Base-by-base conservation (phyloP, 805 yeast species). In the Candida mattraensis region DNA sequence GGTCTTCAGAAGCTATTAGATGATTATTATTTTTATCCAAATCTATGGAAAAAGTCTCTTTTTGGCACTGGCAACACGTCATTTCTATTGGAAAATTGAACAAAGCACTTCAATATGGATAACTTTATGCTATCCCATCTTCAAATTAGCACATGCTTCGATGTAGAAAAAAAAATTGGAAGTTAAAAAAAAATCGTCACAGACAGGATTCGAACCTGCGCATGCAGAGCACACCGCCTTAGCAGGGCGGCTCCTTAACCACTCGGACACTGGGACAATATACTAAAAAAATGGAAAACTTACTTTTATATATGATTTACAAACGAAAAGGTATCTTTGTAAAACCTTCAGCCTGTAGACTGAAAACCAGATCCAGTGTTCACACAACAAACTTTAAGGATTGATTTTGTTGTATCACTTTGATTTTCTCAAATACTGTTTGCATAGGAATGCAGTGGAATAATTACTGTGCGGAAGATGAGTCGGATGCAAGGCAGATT, bases 171-270 rank as follows among this genome's bases (percentile, higher is more conserved):
- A 22, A 21, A 20, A 20, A 18, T 12, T 26, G 9, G n/a, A 30
- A 39, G 41, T 29, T 28, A 36, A 50, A 61, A 74, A 75, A 68
- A 67, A 63, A 59, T 51, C 95, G 96, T 84, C 85, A 87, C 94
- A 83, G 94, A 86, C 95, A 87, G 94, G 96, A 87, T 87, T 87
- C 96, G 96, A 87, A 87, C 96, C 94, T 87, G 95, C 95, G 96
- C 80, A 77, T 83, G 87, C 79, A 81, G 71, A 81, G 78, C 87
- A 83, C 86, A 81, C 79, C 78, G 85, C 87, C 87, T 80, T 72
- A 75, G 81, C 81, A 75, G 81, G 81, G 81, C 74, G 75, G 74
- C 81, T 77, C 80, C 80, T 75, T 75, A 75, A 75, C 80, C 81
- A 74, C 81, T 75, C 80, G 80, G 80, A 77, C 80, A 75, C 80